Conservation (phyloP, 129 eudicot genomes). For the Ambrosia trifida region DNA sequence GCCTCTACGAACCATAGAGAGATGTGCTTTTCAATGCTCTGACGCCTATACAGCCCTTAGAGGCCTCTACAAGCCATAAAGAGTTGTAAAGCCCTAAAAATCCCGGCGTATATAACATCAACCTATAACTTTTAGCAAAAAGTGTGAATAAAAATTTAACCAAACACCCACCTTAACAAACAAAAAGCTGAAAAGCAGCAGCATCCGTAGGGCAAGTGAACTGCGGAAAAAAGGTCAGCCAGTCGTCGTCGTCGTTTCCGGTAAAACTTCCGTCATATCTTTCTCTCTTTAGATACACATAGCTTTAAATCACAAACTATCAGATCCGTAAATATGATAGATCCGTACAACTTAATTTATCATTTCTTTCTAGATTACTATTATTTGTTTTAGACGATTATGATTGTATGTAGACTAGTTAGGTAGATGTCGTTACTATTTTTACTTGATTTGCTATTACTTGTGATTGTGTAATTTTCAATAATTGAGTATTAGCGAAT, state of each 20-base stretch:
- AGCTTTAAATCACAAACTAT: not conserved
- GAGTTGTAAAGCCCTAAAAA: too few relatives aligned
- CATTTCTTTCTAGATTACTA: not conserved
- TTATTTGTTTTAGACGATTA: not conserved
- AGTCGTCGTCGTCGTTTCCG: slow-evolving; percentile 39
- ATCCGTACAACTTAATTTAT: slow-evolving; percentile 10
- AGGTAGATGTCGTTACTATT: not conserved
- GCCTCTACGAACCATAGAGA: too few relatives aligned
- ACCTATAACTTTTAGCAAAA: too few relatives aligned
- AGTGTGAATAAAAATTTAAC: too few relatives aligned
- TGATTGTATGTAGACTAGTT: not conserved
- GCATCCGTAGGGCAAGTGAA: slow-evolving; percentile 36
- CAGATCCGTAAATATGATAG: slow-evolving; percentile 20
- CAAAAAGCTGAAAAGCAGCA: slow-evolving; percentile 1
- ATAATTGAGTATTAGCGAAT: not conserved
- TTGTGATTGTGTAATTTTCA: not conserved
- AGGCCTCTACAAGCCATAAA: too few relatives aligned
- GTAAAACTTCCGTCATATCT: slow-evolving; percentile 25
- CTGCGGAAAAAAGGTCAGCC: slow-evolving; percentile 34
- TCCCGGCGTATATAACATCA: too few relatives aligned
- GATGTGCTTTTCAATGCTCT: too few relatives aligned
- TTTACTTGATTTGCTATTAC: not conserved
- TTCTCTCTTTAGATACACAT: slow-evolving; percentile 6
- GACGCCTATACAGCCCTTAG: too few relatives aligned
- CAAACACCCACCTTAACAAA: too few relatives aligned